Base-by-base conservation (phyloP, 2,329 filamentous ascomycete species). In the Emydomyces testavorans region DNA sequence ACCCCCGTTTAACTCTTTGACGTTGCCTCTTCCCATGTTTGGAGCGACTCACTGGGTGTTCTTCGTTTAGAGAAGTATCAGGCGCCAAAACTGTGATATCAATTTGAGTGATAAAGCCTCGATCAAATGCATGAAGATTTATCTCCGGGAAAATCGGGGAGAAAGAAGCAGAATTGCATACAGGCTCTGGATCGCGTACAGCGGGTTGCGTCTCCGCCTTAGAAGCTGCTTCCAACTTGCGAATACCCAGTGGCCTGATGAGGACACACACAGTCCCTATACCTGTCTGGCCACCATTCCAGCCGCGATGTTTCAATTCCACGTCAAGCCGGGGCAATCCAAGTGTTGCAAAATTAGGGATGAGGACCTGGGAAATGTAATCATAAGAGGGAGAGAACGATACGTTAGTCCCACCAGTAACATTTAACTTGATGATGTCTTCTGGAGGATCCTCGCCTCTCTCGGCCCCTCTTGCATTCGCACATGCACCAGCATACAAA, bases 381-480 rank as follows among this genome's bases (percentile, higher is more conserved):
- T 80, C 77, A 56, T 68, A 70, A 2, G 73, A 76, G 6, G 76
- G 76, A 0, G 73, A 72, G 26, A 65, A 68, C 1, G 71, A 71
- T 1, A 76, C 72, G 53, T 80, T 79, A 0, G 77, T 80, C 6
- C 77, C 77, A 4, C 78, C 78, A 6, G 63, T 71, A 29, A 80
- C 69, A 1, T 58, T 66, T 6, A 80, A 53, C 16, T 54, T 59
- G 41, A 70, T 60, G 37, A 34, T 52, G 6, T 7, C 24, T 49
- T 36, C 36, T 24, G 16, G 31, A 7, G 35, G 50, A 15, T 10
- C 15, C 41, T 23, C 6, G 38, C 53, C 18, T 18, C 45, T 18
- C 23, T 49, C 50, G 31, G 20, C 18, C 6, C n/a, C 38, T n/a
- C 34, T 20, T 11, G 34, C 36, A 24, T 41, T 47, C 8, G 39